Evolutionary conservation across 331 rosid genomes (phyloP), one percentile per base, ranked within the genome.

Genomic region (Quercus tomentella): DNA sequence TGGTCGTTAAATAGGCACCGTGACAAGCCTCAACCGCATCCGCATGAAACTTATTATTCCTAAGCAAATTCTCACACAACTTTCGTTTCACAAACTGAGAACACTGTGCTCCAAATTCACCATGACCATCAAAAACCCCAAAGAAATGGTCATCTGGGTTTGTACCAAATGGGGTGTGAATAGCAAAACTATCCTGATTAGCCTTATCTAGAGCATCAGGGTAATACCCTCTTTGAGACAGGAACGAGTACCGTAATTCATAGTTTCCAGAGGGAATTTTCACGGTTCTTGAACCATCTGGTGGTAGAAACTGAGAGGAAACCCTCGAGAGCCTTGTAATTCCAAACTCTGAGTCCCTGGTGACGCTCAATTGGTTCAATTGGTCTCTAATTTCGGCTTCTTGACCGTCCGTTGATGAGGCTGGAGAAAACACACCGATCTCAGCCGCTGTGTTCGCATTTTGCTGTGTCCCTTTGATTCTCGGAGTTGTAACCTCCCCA

Each of bases 121-220:
- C 99, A 25, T 96, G 99, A n/a, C 99, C 99, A 31, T 96, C 99
- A 16, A 96, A 96, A n/a, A 96, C 99, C 2, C 98, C 99, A 21
- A 96, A 96, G 80, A 96, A 93, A 77, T 96, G 88, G 6, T 93
- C 98, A 21, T 92, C 89, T 4, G 89, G 89, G 56, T 74, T 88
- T 3, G 89, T 84, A 9, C 99, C 99, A 21, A 93, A 92, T 0
- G 98, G 99, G 0, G 97, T 96, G 78, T 96, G 97, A 73, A 96
- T 93, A 79, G 97, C 92, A 77, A 93, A 96, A 76, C 99, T 96
- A 73, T 93, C 99, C 76, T 96, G 99, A 80, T 96, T 96, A 0
- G 98, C 98, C 86, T 96, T 96, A 79, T 96, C 99, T 2, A 96
- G 92, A 21, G 99, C 98, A 82, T 96, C 98, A 1, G 99, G 99